Evolutionary conservation across 495 filamentous ascomycete species (phyloP), one percentile per base, ranked within the genome.

Genomic region (Achaetomiella virescens): DNA sequence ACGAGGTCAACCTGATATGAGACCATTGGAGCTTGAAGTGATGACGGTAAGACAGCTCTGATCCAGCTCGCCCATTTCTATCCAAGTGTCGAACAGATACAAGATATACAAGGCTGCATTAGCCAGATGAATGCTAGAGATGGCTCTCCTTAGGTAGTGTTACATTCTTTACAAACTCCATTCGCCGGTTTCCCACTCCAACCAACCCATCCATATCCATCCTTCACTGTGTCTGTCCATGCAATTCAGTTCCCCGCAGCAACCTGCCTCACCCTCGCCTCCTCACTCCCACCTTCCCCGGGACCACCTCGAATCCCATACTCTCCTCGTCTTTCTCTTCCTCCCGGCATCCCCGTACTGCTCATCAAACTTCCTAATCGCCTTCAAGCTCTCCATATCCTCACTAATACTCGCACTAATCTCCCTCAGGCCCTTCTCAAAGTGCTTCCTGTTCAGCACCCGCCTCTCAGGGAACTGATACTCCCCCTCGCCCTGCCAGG

Each of bases 331-430:
- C 74, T 84, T 85, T 62, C 80, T 79, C 62, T 80, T 80, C 6
- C 84, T 82, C 48, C 84, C 89, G n/a, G 87, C 81, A 73, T 97
- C 91, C 20, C 93, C 93, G 70, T 88, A 98, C 66, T 91, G 89
- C 74, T 95, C 89, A 66, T 98, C 95, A 69, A 97, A 98, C 74
- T 96, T 95, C 49, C 87, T 77, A 59, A 98, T 96, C 21, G 89
- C 89, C 52, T 80, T 78, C 51, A 98, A 72, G 33, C 81, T 87
- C 35, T 85, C 78, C 93, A 97, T 98, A 61, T 98, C 93, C 69
- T 97, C 93, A 57, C 84, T 90, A 55, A 96, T 91, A 59, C 89
- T 95, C 0, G 95, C 92, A 55, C 84, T 86, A 65, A 98, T 95
- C 70, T 97, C 91, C 61, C 85, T 78, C 70, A 97, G 75, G 15